These are phyloP conservation scores for Xanthoconium stramineum DNA, from an alignment of 768 basidiomycete species.

Conservation along the genomic window DNA sequence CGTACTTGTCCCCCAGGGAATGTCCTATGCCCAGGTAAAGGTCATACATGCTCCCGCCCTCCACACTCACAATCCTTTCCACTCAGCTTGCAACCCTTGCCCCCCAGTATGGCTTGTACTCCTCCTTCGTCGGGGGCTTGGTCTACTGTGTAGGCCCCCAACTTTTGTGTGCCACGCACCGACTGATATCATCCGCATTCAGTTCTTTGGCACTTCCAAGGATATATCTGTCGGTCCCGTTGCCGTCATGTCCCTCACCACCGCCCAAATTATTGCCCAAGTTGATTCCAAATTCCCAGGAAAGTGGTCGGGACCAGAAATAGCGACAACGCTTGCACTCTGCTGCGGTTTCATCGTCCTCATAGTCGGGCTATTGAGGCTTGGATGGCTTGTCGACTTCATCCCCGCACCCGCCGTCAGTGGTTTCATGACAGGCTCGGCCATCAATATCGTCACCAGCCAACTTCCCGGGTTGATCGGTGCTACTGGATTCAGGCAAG, in stretches of 20 bases:
- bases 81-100: constrained; percentile 77
- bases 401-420: constrained; percentile 84
- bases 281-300: constrained; percentile 53
- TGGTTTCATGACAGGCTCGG: constrained; percentile 98
- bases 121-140: constrained; percentile 85
- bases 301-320: constrained; percentile 64
- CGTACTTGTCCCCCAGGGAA: constrained; percentile 91
- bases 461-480: constrained; percentile 92
- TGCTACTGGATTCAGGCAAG: constrained; percentile 78
- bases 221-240: constrained; percentile 99
- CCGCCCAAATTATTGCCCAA: constrained; percentile 72
- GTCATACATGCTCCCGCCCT: background rate
- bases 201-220: constrained; percentile 96
- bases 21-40: constrained; percentile 79
- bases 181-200: background rate
- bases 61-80: background rate
- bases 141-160: constrained; percentile 69
- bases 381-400: constrained; percentile 96
- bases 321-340: constrained; percentile 83
- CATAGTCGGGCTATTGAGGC: constrained; percentile 79
- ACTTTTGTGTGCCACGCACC: background rate
- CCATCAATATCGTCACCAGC: constrained; percentile 83
- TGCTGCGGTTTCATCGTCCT: constrained; percentile 90
- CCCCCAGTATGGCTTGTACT: constrained; percentile 89
- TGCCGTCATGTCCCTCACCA: constrained; percentile 94